Conservation (phyloP, 2,329 filamentous ascomycete genomes). For the Tolypocladium nubicola region DNA sequence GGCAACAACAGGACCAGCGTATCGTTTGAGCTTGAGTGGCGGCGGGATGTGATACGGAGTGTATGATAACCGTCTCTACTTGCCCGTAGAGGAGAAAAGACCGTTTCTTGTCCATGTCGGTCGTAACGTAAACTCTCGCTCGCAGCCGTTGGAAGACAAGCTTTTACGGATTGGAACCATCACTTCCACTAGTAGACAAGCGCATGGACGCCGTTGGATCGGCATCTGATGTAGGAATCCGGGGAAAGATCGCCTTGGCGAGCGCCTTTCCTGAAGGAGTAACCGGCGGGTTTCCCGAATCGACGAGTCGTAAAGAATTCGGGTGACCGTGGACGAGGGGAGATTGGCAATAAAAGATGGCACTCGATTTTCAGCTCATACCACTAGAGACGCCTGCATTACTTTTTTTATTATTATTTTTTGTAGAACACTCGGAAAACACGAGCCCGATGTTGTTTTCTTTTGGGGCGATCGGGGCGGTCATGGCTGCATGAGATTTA, state of each 20-base stretch:
- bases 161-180: neutral
- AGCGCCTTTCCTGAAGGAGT: slow-evolving; percentile 4
- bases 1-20: neutral
- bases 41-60: neutral
- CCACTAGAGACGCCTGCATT: neutral
- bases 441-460: slow-evolving; percentile 1
- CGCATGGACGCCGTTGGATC: neutral
- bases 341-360: neutral
- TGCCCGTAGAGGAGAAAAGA: neutral
- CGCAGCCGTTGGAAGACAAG: neutral
- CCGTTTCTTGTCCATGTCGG: neutral
- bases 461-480: slow-evolving; percentile 6
- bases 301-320: neutral
- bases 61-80: neutral
- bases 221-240: neutral
- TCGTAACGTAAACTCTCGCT: neutral
- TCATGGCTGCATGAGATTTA: neutral
- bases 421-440: neutral
- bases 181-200: slow-evolving; percentile 3
- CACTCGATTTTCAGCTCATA: neutral
- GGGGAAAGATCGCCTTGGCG: slow-evolving; percentile 3
- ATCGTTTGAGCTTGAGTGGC: neutral
- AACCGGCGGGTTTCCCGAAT: neutral
- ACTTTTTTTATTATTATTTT: neutral
- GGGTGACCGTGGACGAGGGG: neutral